Evolutionary conservation across 1,139 yeast species (phyloP).

Genomic region (Arxiozyma slooffiae): DNA sequence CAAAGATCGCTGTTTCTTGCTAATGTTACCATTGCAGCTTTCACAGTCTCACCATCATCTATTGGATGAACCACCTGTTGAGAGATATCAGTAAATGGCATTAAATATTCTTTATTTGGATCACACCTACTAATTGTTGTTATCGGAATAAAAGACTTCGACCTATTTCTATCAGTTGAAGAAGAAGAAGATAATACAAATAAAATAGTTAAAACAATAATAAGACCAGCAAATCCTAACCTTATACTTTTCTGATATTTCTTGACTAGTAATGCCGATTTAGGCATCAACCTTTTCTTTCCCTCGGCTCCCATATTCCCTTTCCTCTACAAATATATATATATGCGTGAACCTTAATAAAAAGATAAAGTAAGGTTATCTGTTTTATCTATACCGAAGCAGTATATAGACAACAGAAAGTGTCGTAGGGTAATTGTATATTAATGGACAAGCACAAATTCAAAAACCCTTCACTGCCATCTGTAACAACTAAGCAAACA

Average conservation of each 20-base stretch:
- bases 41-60: constrained; percentile 35
- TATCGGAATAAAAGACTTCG: background rate
- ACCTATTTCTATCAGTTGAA: background rate
- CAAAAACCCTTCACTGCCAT: background rate
- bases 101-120: constrained; percentile 8
- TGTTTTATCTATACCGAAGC: background rate
- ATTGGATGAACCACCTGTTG: constrained; percentile 25
- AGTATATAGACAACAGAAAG: no score
- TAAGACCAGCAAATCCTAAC: constrained; percentile 18
- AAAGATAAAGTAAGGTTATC: no score
- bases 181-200: constrained; percentile 10
- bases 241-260: constrained; percentile 21
- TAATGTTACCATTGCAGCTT: constrained; percentile 65
- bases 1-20: constrained; percentile 65
- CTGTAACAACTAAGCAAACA: background rate
- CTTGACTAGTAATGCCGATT: constrained; percentile 25
- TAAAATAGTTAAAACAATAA: constrained; percentile 20
- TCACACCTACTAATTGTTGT: constrained; percentile 2
- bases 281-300: constrained; percentile 27
- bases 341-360: no score
- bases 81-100: constrained; percentile 25
- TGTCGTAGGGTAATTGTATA: no score
- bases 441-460: background rate
- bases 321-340: background rate
- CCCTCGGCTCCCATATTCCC: constrained; percentile 7